Evolutionary conservation across 2,329 filamentous ascomycete genomes (phyloP).

Genomic region (Xylariaceae sp.): DNA sequence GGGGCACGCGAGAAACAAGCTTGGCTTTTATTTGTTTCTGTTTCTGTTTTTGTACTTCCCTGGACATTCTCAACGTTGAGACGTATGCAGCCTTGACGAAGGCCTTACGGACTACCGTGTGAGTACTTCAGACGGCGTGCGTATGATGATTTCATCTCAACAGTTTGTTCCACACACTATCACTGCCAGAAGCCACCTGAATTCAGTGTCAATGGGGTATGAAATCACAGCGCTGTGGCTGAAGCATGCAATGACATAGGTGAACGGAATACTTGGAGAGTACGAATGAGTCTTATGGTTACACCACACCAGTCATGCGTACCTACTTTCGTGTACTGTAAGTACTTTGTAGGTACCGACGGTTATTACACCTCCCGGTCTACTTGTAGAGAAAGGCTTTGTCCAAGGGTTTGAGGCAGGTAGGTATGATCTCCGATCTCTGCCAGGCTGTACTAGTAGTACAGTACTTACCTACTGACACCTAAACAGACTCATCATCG

Average conservation of each 20-base stretch:
- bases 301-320: too few species aligned
- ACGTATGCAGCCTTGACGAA: too few species aligned
- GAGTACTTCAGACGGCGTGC: background rate
- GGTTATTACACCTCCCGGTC: too few species aligned
- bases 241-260: background rate
- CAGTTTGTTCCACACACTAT: background rate
- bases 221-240: background rate
- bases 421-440: too few species aligned
- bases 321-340: too few species aligned
- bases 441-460: background rate
- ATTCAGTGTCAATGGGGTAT: background rate
- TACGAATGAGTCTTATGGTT: too few species aligned
- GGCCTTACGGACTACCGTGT: background rate
- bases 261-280: too few species aligned
- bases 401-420: too few species aligned
- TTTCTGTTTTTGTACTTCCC: background rate
- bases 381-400: too few species aligned
- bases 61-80: background rate
- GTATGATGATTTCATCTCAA: background rate
- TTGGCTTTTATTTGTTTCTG: background rate
- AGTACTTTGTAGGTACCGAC: too few species aligned
- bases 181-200: background rate
- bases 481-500: background rate
- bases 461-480: background rate
- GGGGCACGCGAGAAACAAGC: background rate